phyloP scores from a whole-genome alignment of 169 alveolate species.

The Plasmodium chabaudi region DNA sequence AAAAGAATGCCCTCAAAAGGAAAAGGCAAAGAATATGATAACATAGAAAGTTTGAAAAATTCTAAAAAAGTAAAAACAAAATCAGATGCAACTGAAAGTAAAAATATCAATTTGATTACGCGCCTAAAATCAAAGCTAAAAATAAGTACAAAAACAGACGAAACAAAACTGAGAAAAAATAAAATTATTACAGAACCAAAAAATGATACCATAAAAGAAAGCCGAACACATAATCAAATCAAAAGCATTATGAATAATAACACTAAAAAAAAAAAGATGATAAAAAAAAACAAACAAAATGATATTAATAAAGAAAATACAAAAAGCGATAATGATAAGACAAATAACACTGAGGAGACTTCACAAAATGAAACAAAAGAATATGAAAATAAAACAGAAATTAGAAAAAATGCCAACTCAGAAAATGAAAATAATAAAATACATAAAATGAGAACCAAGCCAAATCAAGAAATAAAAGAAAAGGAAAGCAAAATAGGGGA shows the following conservation, averaged over 20 bases:
- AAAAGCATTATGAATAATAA: background rate
- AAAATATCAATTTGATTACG: too few species aligned
- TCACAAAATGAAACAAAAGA: background rate
- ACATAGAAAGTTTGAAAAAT: too few species aligned
- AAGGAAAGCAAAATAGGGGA: background rate
- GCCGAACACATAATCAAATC: background rate
- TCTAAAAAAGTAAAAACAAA: too few species aligned
- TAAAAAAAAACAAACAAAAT: conserved; percentile 2
- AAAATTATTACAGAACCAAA: conserved; percentile 1
- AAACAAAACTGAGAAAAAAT: conserved; percentile 9
- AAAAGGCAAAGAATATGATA: too few species aligned
- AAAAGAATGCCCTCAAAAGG: background rate
- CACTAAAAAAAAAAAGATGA: background rate
- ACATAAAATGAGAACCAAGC: background rate
- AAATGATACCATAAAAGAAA: conserved; percentile 1
- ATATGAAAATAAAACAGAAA: background rate
- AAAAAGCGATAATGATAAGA: background rate
- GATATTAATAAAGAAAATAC: background rate
- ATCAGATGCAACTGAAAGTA: too few species aligned
- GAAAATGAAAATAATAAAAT: background rate
- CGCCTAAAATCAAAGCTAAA: too few species aligned
- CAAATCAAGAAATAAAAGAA: background rate
- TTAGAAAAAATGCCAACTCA: background rate
- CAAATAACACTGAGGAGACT: background rate
- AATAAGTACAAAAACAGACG: too few species aligned